phyloP scores from a whole-genome alignment of 129 eudicot species.

The Rutidosis leptorrhynchoides region DNA sequence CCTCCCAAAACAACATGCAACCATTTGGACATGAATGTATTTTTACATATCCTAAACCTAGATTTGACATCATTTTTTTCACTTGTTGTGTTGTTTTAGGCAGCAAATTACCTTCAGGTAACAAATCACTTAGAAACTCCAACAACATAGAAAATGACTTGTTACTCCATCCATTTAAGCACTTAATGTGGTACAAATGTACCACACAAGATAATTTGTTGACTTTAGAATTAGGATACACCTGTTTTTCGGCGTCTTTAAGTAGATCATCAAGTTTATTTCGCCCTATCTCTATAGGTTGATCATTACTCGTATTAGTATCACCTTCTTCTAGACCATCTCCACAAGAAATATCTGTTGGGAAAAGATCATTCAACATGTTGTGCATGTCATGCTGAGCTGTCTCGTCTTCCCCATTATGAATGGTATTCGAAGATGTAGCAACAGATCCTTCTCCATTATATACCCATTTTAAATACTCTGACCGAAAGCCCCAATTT shows the following conservation, averaged over 20 bases:
- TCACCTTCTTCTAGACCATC: neutral
- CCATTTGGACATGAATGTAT: neutral
- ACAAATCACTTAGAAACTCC: neutral
- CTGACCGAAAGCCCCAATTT: neutral
- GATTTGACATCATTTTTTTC: neutral
- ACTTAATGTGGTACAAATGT: neutral
- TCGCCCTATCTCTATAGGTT: too few species aligned
- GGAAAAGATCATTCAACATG: neutral
- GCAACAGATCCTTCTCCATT: neutral
- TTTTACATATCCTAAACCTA: neutral
- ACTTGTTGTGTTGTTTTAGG: neutral
- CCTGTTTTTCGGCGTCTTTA: neutral
- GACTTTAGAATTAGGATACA: neutral
- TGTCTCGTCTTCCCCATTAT: neutral
- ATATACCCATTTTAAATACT: neutral
- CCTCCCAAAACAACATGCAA: neutral
- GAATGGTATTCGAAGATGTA: neutral
- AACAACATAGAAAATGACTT: constrained; percentile 2
- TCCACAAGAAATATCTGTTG: neutral
- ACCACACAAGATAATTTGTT: neutral
- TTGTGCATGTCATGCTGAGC: neutral
- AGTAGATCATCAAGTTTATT: neutral
- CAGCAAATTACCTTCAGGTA: neutral
- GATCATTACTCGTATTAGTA: neutral
- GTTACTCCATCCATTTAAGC: constrained; percentile 7